phyloP scores from a whole-genome alignment of 768 basidiomycete genomes.

The Hydnum rufescens region DNA sequence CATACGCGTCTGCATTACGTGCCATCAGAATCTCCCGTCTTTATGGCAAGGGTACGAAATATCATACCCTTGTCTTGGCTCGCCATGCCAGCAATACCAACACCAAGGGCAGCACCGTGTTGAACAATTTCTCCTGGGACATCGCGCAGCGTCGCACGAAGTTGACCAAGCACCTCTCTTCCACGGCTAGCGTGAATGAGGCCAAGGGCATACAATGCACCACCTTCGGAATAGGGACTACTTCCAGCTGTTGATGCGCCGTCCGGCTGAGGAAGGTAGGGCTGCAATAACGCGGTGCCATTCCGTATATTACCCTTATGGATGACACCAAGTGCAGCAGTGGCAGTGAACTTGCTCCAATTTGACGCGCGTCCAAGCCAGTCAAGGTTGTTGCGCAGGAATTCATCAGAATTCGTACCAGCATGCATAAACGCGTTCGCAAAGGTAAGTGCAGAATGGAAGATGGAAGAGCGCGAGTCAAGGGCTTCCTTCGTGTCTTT shows the following conservation, averaged over 20 bases:
- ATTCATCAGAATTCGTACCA: constrained; percentile 89
- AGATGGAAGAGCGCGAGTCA: constrained; percentile 88
- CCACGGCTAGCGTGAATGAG: constrained; percentile 80
- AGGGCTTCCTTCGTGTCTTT: constrained; percentile 90
- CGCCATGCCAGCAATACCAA: constrained; percentile 93
- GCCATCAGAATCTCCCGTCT: background rate
- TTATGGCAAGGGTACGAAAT: constrained; percentile 7
- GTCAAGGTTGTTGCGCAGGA: constrained; percentile 88
- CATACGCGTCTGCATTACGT: constrained; percentile 50
- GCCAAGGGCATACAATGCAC: constrained; percentile 86
- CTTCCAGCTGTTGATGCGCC: constrained; percentile 36
- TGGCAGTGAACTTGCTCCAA: constrained; percentile 98
- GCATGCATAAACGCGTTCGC: constrained; percentile 97
- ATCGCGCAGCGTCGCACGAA: constrained; percentile 58
- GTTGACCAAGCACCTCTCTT: constrained; percentile 47
- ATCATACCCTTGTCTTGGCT: constrained; percentile 54
- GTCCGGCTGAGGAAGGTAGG: constrained; percentile 70
- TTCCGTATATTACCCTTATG: constrained; percentile 93
- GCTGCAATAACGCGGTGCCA: constrained; percentile 78
- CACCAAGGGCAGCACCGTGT: constrained; percentile 89
- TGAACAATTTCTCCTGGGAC: constrained; percentile 74
- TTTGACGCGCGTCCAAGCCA: constrained; percentile 91
- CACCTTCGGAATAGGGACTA: constrained; percentile 83
- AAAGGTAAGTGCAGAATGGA: constrained; percentile 88
- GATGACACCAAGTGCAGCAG: constrained; percentile 90